A percentile compares a stretch with the other conserved stretches of the same genome.
Evolutionary conservation across 2,329 filamentous ascomycete species (phyloP).

Genomic region (Dendrostoma leiphaemia): DNA sequence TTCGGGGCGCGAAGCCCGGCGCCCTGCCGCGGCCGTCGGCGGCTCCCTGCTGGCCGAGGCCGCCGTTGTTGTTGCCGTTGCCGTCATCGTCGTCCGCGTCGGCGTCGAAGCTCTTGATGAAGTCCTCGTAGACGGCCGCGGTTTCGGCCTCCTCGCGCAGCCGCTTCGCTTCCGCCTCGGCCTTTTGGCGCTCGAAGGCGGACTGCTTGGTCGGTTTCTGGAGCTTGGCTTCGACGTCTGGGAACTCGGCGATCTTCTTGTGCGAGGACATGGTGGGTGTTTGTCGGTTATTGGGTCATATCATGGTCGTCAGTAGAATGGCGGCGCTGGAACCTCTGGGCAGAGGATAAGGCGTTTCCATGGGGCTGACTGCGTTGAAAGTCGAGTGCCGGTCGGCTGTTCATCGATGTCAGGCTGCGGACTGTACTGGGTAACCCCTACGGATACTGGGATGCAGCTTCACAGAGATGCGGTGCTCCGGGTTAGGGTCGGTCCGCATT

Average conservation of each 20-base stretch:
- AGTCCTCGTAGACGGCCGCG: conserved; percentile 81
- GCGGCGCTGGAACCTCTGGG: no score
- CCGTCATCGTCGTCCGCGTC: conserved; percentile 52
- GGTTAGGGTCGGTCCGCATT: no score
- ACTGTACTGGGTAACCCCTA: no score
- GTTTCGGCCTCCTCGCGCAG: conserved; percentile 82
- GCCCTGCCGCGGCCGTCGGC: not conserved
- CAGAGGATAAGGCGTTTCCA: no score
- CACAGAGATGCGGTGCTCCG: no score
- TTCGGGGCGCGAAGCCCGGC: conserved; percentile 20
- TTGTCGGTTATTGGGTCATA: not conserved
- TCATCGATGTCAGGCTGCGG: no score
- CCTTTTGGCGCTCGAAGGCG: conserved; percentile 82
- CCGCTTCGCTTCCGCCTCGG: conserved; percentile 86
- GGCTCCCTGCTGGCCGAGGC: conserved; percentile 1
- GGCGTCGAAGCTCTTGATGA: conserved; percentile 75
- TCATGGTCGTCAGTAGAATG: no score
- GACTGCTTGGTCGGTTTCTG: conserved; percentile 80
- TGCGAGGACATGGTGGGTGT: conserved; percentile 43
- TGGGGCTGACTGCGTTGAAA: no score
- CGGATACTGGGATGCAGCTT: no score
- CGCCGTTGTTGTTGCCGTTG: no score
- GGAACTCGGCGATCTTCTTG: conserved; percentile 57
- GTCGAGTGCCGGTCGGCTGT: no score
- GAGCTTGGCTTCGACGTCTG: conserved; percentile 74